Evolutionary conservation across 1,284 basidiomycete genomes (phyloP), one percentile per base, ranked within the genome.

Genomic region (Tilletia walkeri): DNA sequence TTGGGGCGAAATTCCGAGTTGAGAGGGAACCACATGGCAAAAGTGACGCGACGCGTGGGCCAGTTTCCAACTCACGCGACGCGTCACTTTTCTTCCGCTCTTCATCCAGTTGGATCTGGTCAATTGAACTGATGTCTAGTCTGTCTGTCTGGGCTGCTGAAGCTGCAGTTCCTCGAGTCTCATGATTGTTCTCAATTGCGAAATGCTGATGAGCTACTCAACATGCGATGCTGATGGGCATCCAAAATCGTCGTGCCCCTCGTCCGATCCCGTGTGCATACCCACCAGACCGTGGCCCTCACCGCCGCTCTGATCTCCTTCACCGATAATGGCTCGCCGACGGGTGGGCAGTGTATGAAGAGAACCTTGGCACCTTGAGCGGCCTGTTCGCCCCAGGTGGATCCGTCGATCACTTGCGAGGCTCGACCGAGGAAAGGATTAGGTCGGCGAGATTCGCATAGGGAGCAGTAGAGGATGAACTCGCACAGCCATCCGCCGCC

Each of bases 401-500:
- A 47, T 1, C 36, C 59, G 36, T 41, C 59, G 34, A 63, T 63
- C 1, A 16, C 39, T 34, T 47, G 65, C 16, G 45, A 30, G 20
- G 65, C 65, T 41, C 59, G 59, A 10, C 59, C 36, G 59, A 41
- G 38, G 34, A 41, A 63, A 5, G 34, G 36, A 14, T 38, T 39
- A 5, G 38, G 36, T 39, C 59, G 30, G n/a, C 47, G 18, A 16
- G 45, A 30, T 41, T 66, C 65, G 45, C 45, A 47, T 9, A 66
- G 45, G 12, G 65, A 66, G 24, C 45, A 47, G 34, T 66, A 66
- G 6, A 66, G 39, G 65, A 66, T 66, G 41, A 48, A 66, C 45
- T 66, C 65, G 65, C 65, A 66, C 34, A 66, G n/a, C 45, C 41
- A 66, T n/a, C 41, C 45, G 20, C 65, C 65, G 41, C 45, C 65